These are phyloP conservation scores for Bryopsis sp. DNA, from an alignment of 139 green algal genomes.

Conservation along the genomic window DNA sequence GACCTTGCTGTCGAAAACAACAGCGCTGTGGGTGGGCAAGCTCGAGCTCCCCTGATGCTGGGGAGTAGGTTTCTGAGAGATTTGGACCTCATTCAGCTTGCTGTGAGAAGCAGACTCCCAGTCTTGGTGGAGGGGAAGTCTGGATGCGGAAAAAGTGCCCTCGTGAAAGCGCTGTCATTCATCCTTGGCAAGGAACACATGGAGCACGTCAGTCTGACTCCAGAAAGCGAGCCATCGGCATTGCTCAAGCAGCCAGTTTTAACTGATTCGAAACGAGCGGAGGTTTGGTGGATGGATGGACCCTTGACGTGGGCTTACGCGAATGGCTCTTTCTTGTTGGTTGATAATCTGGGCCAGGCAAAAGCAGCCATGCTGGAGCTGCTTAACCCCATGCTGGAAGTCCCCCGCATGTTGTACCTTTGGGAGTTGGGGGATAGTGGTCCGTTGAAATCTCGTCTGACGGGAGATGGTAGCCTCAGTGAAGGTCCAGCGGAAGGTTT, in stretches of 20 bases:
- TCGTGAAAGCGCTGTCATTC: neutral
- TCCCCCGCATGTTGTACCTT: constrained; percentile 9
- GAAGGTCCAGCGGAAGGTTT: neutral
- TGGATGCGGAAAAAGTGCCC: neutral
- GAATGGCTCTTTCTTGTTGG: constrained; percentile 17
- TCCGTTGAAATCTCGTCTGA: neutral
- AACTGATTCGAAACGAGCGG: too few relatives aligned
- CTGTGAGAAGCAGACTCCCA: neutral
- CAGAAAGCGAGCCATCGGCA: constrained; percentile 13
- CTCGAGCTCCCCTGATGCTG: neutral
- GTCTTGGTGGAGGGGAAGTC: constrained; percentile 1
- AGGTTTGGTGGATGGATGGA: constrained; percentile 23
- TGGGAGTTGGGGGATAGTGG: constrained; percentile 21
- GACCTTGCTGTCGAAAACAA: too few relatives aligned
- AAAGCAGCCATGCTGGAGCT: constrained; percentile 25
- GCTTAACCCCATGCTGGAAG: constrained; percentile 30
- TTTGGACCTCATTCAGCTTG: neutral
- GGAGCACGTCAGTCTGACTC: neutral
- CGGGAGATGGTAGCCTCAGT: neutral
- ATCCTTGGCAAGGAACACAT: neutral
- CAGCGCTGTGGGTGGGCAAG: too few relatives aligned
- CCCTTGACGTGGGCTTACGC: constrained; percentile 19
- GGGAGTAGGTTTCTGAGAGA: neutral
- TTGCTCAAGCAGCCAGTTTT: too few relatives aligned
- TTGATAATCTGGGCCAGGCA: constrained; percentile 23